Evolutionary conservation across 2,329 filamentous ascomycete genomes (phyloP).

Genomic region (Trichoderma brevicompactum): DNA sequence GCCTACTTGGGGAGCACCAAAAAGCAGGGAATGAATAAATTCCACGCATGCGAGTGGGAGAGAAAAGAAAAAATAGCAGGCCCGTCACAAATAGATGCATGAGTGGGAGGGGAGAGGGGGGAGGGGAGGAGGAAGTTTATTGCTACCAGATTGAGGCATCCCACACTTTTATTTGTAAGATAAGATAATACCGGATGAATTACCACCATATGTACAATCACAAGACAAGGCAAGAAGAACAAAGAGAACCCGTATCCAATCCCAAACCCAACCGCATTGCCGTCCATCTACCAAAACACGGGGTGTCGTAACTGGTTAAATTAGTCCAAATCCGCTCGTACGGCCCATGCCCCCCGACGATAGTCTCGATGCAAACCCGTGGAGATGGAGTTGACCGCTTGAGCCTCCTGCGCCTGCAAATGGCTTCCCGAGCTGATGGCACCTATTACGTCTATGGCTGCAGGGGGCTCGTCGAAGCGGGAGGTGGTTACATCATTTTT

Average conservation of each 20-base stretch:
- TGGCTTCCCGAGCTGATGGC: conserved; percentile 28
- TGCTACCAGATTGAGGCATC: conserved; percentile 12
- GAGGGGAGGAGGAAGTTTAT: background rate
- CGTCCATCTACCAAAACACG: no score
- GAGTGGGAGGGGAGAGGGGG: background rate
- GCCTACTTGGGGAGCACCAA: background rate
- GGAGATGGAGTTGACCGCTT: conserved; percentile 7
- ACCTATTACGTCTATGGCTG: conserved; percentile 29
- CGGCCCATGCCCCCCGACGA: no score
- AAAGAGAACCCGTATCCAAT: background rate
- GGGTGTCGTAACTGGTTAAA: no score
- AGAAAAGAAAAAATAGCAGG: background rate
- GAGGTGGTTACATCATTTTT: conserved; percentile 28
- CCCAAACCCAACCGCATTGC: no score
- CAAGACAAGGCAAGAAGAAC: background rate
- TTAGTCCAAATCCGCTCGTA: no score
- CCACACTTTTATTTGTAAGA: background rate
- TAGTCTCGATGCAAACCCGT: background rate
- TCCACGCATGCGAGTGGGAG: background rate
- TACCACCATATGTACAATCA: no score
- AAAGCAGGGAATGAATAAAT: conserved; percentile 14
- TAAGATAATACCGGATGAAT: background rate
- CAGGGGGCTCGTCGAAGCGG: conserved; percentile 23
- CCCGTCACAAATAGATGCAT: background rate
- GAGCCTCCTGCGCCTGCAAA: conserved; percentile 20